Evolutionary conservation across 164 flowering plant genomes (phyloP).

Genomic region (Vitis cinerea): DNA sequence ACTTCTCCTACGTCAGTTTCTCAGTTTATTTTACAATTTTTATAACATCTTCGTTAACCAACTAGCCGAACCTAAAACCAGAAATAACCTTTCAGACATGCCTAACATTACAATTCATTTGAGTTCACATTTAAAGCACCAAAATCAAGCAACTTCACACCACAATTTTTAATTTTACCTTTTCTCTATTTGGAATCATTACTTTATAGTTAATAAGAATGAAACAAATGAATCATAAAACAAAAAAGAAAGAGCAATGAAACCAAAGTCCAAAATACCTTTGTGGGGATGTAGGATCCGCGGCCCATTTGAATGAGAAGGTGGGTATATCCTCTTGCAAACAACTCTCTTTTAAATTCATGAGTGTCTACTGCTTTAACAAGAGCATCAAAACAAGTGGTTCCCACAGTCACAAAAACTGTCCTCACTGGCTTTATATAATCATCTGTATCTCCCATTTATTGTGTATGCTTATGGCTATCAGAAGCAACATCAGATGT

Average conservation of each 20-base stretch:
- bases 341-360: constrained; percentile 53
- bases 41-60: too few species aligned
- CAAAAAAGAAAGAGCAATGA: too few species aligned
- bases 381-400: constrained; percentile 81
- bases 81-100: too few species aligned
- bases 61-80: too few species aligned
- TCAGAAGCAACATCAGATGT: too few species aligned
- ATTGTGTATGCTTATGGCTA: too few species aligned
- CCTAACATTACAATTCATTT: background rate
- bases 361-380: constrained; percentile 61
- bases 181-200: background rate
- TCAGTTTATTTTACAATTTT: too few species aligned
- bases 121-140: background rate
- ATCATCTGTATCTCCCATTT: constrained; percentile 20
- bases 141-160: background rate
- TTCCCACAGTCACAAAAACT: constrained; percentile 89
- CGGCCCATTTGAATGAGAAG: constrained; percentile 89
- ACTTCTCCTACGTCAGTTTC: too few species aligned
- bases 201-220: background rate
- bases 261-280: constrained; percentile 35
- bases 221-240: background rate
- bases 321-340: constrained; percentile 60
- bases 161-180: background rate
- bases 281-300: constrained; percentile 65
- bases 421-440: constrained; percentile 21